Conservation (phyloP, 805 yeast genomes). For the Sugiyamaella valdiviana region DNA sequence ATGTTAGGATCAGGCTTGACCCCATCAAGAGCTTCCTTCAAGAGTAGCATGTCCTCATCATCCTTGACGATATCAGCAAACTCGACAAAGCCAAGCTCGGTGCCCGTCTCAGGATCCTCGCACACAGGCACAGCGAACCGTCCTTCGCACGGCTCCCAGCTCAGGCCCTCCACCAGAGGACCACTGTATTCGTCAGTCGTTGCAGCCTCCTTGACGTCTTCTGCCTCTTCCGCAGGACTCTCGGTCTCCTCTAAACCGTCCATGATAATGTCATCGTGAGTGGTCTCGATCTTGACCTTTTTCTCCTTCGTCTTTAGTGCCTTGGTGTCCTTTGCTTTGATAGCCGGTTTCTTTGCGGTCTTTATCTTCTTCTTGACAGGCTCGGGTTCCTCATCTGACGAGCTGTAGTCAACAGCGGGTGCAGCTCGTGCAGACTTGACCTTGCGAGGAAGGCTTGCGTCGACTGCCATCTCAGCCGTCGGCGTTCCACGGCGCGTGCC, state of each 20-base stretch:
- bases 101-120: constrained; percentile 33
- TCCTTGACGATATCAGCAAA: constrained; percentile 58
- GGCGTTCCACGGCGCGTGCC: not conserved
- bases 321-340: not conserved
- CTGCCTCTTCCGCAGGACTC: constrained; percentile 17
- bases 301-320: not conserved
- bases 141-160: constrained; percentile 40
- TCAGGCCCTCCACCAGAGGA: constrained; percentile 17
- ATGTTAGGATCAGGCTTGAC: constrained; percentile 27
- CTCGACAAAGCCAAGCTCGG: constrained; percentile 39
- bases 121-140: constrained; percentile 52
- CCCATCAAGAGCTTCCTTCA: constrained; percentile 40
- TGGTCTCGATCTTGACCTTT: constrained; percentile 10
- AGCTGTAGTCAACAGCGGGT: constrained; percentile 33
- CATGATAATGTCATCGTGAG: constrained; percentile 9
- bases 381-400: constrained; percentile 39
- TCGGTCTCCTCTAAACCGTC: constrained; percentile 18
- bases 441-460: constrained; percentile 10
- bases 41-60: constrained; percentile 60
- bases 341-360: not conserved
- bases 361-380: not conserved
- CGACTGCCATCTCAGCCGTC: not conserved
- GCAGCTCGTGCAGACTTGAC: constrained; percentile 13
- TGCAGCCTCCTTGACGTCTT: constrained; percentile 19
- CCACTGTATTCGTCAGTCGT: constrained; percentile 19